Conservation (phyloP, 768 basidiomycete species). For the Pisolithus microcarpus region DNA sequence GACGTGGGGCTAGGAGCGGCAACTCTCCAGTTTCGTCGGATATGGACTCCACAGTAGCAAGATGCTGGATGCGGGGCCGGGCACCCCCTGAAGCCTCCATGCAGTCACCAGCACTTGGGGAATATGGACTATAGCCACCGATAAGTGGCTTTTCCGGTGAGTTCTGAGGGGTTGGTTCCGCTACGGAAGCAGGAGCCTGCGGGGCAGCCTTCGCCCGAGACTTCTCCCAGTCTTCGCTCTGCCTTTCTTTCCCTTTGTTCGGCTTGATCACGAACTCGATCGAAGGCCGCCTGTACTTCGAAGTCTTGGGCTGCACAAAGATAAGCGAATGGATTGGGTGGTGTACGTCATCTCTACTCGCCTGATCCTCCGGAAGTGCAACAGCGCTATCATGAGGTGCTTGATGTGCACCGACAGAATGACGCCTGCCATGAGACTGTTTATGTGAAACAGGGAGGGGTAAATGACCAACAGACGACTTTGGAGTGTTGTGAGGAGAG, state of each 20-base stretch:
- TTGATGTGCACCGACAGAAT: slow-evolving; percentile 24
- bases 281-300: slow-evolving; percentile 8
- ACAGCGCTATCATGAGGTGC: slow-evolving; percentile 28
- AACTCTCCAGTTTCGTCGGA: slow-evolving; percentile 18
- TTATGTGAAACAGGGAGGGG: slow-evolving; percentile 18
- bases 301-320: slow-evolving; percentile 4
- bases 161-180: slow-evolving; percentile 11
- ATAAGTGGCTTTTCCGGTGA: slow-evolving; percentile 11
- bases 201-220: slow-evolving; percentile 4
- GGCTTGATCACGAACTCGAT: slow-evolving; percentile 11
- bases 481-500: slow-evolving; percentile 24
- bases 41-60: slow-evolving; percentile 23
- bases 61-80: slow-evolving; percentile 4
- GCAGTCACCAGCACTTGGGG: slow-evolving; percentile 5
- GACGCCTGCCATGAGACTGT: slow-evolving; percentile 20
- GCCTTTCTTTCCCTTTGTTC: slow-evolving; percentile 24
- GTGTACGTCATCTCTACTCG: background rate
- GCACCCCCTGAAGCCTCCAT: background rate
- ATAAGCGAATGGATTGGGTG: background rate
- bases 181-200: slow-evolving; percentile 6
- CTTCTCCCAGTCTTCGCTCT: slow-evolving; percentile 3
- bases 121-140: slow-evolving; percentile 9
- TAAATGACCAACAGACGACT: slow-evolving; percentile 21
- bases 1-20: slow-evolving; percentile 23
- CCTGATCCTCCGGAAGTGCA: slow-evolving; percentile 23